A percentile compares a stretch with the other conserved stretches of the same genome.
Evolutionary conservation across 352 stramenopile genomes (phyloP).

Genomic region (Pythium sp.): DNA sequence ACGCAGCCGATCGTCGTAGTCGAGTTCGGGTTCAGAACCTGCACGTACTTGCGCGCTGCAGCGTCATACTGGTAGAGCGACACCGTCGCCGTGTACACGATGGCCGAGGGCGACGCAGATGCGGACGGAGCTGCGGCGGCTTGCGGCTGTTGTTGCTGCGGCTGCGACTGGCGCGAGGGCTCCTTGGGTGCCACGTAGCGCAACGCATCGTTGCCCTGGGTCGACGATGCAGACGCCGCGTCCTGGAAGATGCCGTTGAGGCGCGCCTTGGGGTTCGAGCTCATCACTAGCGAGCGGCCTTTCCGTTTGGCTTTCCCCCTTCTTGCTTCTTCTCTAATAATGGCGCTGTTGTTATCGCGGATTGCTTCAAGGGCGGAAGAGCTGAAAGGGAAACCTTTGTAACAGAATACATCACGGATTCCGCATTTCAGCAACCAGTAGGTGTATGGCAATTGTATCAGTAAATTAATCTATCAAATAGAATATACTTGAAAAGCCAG

Average conservation of each 20-base stretch:
- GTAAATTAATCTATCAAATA: background rate
- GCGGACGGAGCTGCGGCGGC: slow-evolving; percentile 16
- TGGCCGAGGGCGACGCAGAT: slow-evolving; percentile 26
- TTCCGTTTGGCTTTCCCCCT: slow-evolving; percentile 1
- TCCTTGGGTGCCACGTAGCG: slow-evolving; percentile 68
- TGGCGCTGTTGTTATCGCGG: background rate
- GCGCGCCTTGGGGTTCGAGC: slow-evolving; percentile 45
- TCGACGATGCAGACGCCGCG: slow-evolving; percentile 16
- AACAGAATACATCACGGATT: background rate
- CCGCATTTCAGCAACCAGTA: background rate
- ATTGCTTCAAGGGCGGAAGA: slow-evolving; percentile 4
- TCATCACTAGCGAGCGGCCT: slow-evolving; percentile 10
- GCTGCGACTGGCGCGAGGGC: slow-evolving; percentile 32
- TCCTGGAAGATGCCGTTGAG: slow-evolving; percentile 61
- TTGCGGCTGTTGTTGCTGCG: slow-evolving; percentile 19
- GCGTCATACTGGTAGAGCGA: slow-evolving; percentile 76
- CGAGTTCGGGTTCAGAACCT: slow-evolving; percentile 36
- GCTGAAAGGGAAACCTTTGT: background rate
- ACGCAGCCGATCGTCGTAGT: slow-evolving; percentile 56
- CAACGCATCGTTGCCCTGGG: slow-evolving; percentile 60
- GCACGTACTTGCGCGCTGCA: slow-evolving; percentile 52
- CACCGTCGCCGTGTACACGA: slow-evolving; percentile 70
- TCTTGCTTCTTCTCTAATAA: background rate
- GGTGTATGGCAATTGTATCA: background rate
- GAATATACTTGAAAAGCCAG: background rate